phyloP scores from a whole-genome alignment of 163 green algal species.

The Prototheca wickerhamii region DNA sequence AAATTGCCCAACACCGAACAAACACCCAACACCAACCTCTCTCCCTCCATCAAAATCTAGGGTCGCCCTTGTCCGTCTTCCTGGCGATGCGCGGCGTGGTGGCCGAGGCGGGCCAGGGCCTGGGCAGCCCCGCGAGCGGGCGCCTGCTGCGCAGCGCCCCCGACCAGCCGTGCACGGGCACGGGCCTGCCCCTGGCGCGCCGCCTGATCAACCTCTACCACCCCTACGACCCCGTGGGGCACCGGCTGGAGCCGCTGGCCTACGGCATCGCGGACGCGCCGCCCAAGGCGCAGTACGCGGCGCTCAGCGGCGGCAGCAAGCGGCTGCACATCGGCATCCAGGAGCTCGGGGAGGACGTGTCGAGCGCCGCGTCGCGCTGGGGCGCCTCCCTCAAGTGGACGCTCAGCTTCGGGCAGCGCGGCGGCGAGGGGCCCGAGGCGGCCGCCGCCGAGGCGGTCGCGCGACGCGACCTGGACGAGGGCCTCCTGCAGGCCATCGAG shows the following conservation, averaged over 20 bases:
- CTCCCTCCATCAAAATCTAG: conserved; percentile 7
- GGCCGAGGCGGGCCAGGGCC: conserved; percentile 12
- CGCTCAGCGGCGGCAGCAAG: conserved; percentile 30
- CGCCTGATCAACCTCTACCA: conserved; percentile 64
- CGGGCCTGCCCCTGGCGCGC: conserved; percentile 45
- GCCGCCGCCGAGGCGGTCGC: background rate
- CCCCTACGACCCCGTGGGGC: conserved; percentile 58
- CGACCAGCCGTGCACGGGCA: conserved; percentile 6
- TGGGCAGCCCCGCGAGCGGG: conserved; percentile 24
- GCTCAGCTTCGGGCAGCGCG: conserved; percentile 3
- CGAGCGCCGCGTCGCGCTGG: conserved; percentile 21
- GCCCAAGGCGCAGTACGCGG: conserved; percentile 16
- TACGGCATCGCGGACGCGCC: conserved; percentile 15
- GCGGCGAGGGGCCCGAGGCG: background rate
- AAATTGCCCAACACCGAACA: no score
- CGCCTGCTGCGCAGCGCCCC: conserved; percentile 18
- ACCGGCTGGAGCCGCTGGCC: conserved; percentile 43
- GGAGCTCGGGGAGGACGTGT: conserved; percentile 25
- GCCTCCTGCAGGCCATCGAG: background rate
- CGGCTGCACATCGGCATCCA: conserved; percentile 39
- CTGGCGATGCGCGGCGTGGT: conserved; percentile 52
- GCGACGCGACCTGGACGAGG: background rate
- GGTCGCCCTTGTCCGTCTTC: conserved; percentile 59
- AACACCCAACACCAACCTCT: background rate
- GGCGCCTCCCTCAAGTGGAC: conserved; percentile 12